Percentiles rank a stretch among this genome's conserved stretches.
These are phyloP conservation scores for Euphorbia celastroides DNA, from an alignment of 441 rosid genomes.

Conservation along the genomic window DNA sequence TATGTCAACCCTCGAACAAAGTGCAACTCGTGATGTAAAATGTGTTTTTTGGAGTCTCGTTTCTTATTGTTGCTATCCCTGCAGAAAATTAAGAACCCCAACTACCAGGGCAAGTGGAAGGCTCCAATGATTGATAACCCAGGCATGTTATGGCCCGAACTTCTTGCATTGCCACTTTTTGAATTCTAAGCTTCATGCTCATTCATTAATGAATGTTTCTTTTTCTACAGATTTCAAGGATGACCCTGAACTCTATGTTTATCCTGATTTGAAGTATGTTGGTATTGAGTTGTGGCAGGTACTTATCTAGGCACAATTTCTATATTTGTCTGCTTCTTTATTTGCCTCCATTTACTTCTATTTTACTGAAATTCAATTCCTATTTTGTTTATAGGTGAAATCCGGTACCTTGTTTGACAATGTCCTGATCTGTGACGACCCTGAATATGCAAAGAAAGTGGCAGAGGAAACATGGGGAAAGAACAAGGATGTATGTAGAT, in stretches of 20 bases:
- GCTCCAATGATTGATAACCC: constrained; percentile 95
- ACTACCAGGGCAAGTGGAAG: constrained; percentile 95
- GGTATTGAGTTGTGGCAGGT: constrained; percentile 99
- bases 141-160: constrained; percentile 35
- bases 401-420: constrained; percentile 91
- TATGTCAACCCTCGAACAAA: constrained; percentile 25
- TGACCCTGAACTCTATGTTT: constrained; percentile 80
- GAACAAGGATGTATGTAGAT: constrained; percentile 65
- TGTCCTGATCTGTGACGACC: constrained; percentile 65
- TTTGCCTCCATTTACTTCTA: not conserved
- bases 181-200: not conserved
- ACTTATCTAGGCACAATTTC: not conserved
- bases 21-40: not conserved
- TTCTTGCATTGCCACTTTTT: not conserved
- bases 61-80: constrained; percentile 4
- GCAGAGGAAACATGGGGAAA: constrained; percentile 96
- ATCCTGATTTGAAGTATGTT: constrained; percentile 76
- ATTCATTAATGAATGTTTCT: not conserved
- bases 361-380: not conserved
- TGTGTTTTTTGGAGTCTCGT: not conserved
- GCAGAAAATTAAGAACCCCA: constrained; percentile 93
- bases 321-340: not conserved
- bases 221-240: constrained; percentile 70
- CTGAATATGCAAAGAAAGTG: constrained; percentile 69
- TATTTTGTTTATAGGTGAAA: constrained; percentile 55